Evolutionary conservation across 495 filamentous ascomycete species (phyloP), one percentile per base, ranked within the genome.

Genomic region (Penicillium bovifimosum): DNA sequence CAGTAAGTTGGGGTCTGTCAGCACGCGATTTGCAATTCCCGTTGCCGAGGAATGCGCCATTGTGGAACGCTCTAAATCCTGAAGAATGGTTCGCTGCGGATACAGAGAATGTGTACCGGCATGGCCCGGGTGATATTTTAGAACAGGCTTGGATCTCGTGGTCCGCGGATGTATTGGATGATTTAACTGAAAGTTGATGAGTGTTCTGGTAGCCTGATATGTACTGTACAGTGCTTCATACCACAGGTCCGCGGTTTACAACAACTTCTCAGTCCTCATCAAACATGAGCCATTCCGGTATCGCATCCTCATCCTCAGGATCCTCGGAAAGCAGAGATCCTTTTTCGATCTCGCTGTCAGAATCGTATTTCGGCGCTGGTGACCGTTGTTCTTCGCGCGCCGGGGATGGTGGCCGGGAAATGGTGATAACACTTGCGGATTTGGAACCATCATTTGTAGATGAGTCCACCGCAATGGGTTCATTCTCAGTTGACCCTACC

Each of bases 281-380:
- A 17, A 33, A 74, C 66, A 76, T 63, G 24, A 85, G 64, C 83
- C 83, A 86, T 17, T 85, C 82, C 11, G 83, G 82, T 41, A 85
- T 80, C 1, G 82, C 83, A 61, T 86, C 83, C 47, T 85, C 80
- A 60, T 86, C 83, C 10, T 85, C 83, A 0, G 83, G 83, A 53
- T 86, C 83, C 46, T 86, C 73, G 0, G 82, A 82, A 11, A 84
- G 54, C 41, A 78, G 53, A 16, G 74, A 76, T 0, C 68, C 71
- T 26, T 68, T 68, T 33, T 79, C 73, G 10, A 72, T 65, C 36
- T 65, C 61, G 24, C 63, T 69, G 18, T 71, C 69, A 28, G 65
- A 66, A 6, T 61, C 64, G 29, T 62, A 52, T 1, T 43, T 42
- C 6, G 47, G 41, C 13, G 47, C 27, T 26, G 57, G 54, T 5